Base-by-base conservation (phyloP, 2,329 filamentous ascomycete genomes). In the Dactylellina cionopaga region DNA sequence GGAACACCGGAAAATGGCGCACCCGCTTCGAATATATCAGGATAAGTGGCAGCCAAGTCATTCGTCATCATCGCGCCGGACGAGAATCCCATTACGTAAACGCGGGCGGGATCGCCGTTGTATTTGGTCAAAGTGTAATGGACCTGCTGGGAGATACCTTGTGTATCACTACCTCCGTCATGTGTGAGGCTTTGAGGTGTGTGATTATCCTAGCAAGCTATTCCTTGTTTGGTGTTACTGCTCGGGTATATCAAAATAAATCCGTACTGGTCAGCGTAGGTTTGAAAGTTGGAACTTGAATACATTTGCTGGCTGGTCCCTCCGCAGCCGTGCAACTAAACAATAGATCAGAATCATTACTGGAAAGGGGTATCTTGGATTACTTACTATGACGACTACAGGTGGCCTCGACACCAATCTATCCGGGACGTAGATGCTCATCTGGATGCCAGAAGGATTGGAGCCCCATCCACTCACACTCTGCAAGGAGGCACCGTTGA, bases 381-480 rank as follows among this genome's bases (percentile, higher is more conserved):
- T 22, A 68, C 71, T 33, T 69, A 76, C 74, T 3, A 59, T 74
- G 24, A 78, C 75, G 17, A 79, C 70, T 17, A 79, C 41, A n/a
- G 78, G 66, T 9, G 78, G 78, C 7, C 74, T 78, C 11, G 66
- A 39, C 11, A 76, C 76, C 9, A 79, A 41, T 35, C 47, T 39
- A n/a, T 58, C 65, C 2, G 75, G 75, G 5, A 83, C 82, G 60
- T 83, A 84, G 63, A 87, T 84, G 80, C 84, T 85, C 79, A 87
- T 85, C 5, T 79, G 79, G 6, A 83, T 83, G 22, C 83, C 82
- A 17, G 81, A 82, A 4, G 83, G 81, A 62, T 86, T 86, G 5
- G 77, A 75, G 9, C 83, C 82, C 60, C 82, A 84, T 69, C 79
- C 76, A 4, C 77, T 79, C 2, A 70, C 65, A 27, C 44, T 55